phyloP scores from a whole-genome alignment of 1,284 basidiomycete species.

The Ustilago vetiveriae region DNA sequence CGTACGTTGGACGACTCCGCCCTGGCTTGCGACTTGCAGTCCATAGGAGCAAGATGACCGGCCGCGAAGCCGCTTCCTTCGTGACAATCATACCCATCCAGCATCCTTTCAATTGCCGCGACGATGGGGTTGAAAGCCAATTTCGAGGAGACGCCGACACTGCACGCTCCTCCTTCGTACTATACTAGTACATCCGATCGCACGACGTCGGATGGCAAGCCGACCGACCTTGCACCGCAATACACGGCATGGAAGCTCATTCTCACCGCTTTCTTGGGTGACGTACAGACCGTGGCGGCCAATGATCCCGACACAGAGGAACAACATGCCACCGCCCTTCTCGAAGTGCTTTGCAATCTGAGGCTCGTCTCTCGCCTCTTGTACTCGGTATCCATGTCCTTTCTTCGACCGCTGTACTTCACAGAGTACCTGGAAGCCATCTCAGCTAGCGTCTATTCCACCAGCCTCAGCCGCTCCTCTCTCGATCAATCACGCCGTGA shows the following conservation, averaged over 20 bases:
- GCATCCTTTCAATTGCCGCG: background rate
- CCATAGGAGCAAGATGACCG: too few relatives aligned
- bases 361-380: conserved; percentile 33
- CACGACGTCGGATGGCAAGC: too few relatives aligned
- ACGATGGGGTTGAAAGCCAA: conserved; percentile 32
- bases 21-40: too few relatives aligned
- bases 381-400: conserved; percentile 32
- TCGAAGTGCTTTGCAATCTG: conserved; percentile 27
- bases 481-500: conserved; percentile 28
- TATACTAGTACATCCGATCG: conserved; percentile 22
- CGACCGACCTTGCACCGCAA: conserved; percentile 15
- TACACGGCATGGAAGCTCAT: conserved; percentile 32
- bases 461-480: conserved; percentile 5
- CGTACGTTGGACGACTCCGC: too few relatives aligned
- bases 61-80: too few relatives aligned
- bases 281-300: background rate
- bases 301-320: conserved; percentile 27
- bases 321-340: conserved; percentile 10
- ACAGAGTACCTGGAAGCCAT: conserved; percentile 27
- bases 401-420: conserved; percentile 26
- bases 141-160: conserved; percentile 35
- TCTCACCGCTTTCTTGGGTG: conserved; percentile 2
- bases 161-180: conserved; percentile 34
- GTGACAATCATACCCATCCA: too few relatives aligned
- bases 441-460: conserved; percentile 27